phyloP scores from a whole-genome alignment of 306 rosid genomes.

The Vigna radiata region DNA sequence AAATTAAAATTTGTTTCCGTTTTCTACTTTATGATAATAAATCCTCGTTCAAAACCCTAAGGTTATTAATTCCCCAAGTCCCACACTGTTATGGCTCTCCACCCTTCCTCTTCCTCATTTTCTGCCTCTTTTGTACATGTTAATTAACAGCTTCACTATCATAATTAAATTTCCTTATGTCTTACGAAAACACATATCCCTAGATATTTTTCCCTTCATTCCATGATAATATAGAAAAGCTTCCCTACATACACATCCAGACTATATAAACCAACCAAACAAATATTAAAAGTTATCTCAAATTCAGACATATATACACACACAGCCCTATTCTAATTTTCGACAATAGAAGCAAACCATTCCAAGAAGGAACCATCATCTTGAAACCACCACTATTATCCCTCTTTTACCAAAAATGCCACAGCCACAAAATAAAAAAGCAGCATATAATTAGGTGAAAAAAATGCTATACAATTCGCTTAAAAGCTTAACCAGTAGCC shows the following conservation, averaged over 20 bases:
- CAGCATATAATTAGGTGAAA: neutral
- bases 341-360: constrained; percentile 6
- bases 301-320: neutral
- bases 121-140: neutral
- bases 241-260: constrained; percentile 1
- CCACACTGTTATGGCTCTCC: neutral
- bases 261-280: neutral
- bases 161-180: constrained; percentile 8
- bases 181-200: constrained; percentile 1
- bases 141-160: neutral
- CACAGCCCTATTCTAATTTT: neutral
- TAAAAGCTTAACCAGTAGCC: neutral
- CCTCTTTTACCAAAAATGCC: neutral
- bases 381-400: neutral
- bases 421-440: neutral
- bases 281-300: neutral
- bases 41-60: constrained; percentile 1
- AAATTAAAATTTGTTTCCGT: constrained; percentile 16
- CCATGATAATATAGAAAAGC: neutral
- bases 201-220: constrained; percentile 21
- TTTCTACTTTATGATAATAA: constrained; percentile 2
- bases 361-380: neutral
- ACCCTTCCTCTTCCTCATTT: constrained; percentile 12
- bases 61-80: constrained; percentile 1
- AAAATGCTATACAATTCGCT: neutral